Conservation (phyloP, 1,284 basidiomycete genomes). For the Leccinum pallidistipes region DNA sequence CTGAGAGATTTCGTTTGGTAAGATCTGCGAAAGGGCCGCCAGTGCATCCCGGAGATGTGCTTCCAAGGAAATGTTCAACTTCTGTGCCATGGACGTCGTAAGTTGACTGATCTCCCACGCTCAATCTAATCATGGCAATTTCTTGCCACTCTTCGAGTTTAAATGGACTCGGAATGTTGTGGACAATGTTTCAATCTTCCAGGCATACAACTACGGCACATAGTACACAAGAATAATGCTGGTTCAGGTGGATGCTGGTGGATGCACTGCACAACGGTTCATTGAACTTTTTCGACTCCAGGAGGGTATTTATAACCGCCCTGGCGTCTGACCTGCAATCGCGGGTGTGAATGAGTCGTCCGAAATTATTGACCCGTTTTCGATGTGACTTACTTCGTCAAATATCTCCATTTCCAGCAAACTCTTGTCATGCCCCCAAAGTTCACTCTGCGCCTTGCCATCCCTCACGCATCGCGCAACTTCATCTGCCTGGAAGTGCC, state of each 20-base stretch:
- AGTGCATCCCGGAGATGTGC: constrained; percentile 56
- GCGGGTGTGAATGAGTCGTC: neutral
- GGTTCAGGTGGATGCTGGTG: neutral
- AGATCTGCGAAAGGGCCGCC: constrained; percentile 41
- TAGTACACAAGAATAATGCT: neutral
- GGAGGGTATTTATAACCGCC: constrained; percentile 48
- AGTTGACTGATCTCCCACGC: neutral
- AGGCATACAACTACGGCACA: constrained; percentile 2
- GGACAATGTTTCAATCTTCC: neutral
- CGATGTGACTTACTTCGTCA: constrained; percentile 59
- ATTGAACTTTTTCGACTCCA: constrained; percentile 47
- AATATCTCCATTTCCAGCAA: constrained; percentile 78
- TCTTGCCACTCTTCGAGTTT: too few relatives aligned
- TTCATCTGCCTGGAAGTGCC: constrained; percentile 82
- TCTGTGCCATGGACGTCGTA: constrained; percentile 16
- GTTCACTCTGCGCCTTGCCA: constrained; percentile 70
- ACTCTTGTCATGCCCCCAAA: constrained; percentile 79
- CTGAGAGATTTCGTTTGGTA: constrained; percentile 46
- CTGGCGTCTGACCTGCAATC: constrained; percentile 48
- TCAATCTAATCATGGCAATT: neutral
- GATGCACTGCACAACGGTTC: constrained; percentile 1
- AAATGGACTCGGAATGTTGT: too few relatives aligned
- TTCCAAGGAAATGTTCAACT: constrained; percentile 67
- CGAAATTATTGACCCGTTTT: neutral
- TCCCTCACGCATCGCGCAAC: constrained; percentile 79